Evolutionary conservation across 2,329 filamentous ascomycete species (phyloP).

Genomic region (Zopfia rhizophila): DNA sequence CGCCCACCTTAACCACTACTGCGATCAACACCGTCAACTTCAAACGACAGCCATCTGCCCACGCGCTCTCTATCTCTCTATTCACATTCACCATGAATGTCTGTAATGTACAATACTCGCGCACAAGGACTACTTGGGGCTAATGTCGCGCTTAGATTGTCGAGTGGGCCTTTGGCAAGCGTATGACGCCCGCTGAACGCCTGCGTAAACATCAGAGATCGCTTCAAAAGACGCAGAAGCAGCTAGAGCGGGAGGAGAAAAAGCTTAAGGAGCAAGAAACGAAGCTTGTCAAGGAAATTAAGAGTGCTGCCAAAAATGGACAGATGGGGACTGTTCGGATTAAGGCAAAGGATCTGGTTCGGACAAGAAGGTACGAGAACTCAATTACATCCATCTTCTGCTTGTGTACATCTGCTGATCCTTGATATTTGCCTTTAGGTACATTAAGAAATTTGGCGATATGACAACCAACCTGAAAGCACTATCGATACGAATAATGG

Average conservation of each 20-base stretch:
- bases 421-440: conserved; percentile 63
- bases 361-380: conserved; percentile 77
- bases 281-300: conserved; percentile 94
- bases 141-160: conserved; percentile 73
- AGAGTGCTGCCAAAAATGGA: conserved; percentile 96
- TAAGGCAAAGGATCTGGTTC: conserved; percentile 95
- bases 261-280: conserved; percentile 99
- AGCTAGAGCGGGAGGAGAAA: conserved; percentile 91
- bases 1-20: no score
- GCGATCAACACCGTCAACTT: no score
- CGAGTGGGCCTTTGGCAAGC: conserved; percentile 99
- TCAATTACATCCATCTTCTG: no score
- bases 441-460: conserved; percentile 97
- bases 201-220: conserved; percentile 94
- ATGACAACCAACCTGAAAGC: conserved; percentile 98
- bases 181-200: conserved; percentile 95
- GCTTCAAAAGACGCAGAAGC: conserved; percentile 95
- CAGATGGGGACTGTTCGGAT: conserved; percentile 99
- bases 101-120: conserved; percentile 41
- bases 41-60: no score
- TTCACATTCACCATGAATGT: conserved; percentile 66
- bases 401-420: no score
- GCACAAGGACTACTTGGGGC: conserved; percentile 6
- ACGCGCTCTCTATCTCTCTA: no score
- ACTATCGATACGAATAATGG: conserved; percentile 93